phyloP scores from a whole-genome alignment of 768 basidiomycete species.

The Lyophyllum atratum region DNA sequence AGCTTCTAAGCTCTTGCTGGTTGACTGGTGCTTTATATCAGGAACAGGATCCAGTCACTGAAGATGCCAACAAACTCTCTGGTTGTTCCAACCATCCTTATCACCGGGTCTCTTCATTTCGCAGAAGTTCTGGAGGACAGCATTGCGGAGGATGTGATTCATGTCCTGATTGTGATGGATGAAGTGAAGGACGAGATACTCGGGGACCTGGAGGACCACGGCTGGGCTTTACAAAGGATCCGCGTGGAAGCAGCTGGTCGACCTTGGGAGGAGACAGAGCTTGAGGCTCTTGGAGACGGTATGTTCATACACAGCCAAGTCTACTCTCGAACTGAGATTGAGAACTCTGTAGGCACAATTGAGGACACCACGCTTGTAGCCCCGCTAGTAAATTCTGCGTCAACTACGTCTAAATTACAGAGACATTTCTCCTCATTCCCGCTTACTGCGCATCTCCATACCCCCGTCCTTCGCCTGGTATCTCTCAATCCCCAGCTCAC shows the following conservation, averaged over 20 bases:
- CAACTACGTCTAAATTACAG: constrained; percentile 33
- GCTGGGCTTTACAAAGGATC: constrained; percentile 73
- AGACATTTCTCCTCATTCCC: constrained; percentile 72
- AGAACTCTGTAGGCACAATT: constrained; percentile 46
- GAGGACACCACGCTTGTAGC: constrained; percentile 46
- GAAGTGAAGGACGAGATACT: constrained; percentile 57
- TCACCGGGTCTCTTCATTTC: constrained; percentile 63
- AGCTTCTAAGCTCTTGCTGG: neutral
- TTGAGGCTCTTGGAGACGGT: constrained; percentile 69
- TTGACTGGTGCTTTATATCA: neutral
- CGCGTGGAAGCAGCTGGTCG: constrained; percentile 59
- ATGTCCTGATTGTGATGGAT: constrained; percentile 45
- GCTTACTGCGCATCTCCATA: constrained; percentile 66
- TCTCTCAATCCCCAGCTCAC: constrained; percentile 66
- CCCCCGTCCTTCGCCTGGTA: constrained; percentile 68
- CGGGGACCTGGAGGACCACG: constrained; percentile 54
- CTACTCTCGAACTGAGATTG: neutral
- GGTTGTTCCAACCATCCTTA: constrained; percentile 61
- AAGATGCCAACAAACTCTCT: constrained; percentile 44
- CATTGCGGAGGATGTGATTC: constrained; percentile 61
- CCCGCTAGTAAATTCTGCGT: constrained; percentile 49
- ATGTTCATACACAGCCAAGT: neutral
- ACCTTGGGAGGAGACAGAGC: constrained; percentile 72
- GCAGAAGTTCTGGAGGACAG: constrained; percentile 55
- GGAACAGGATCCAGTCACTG: constrained; percentile 1